A percentile compares a stretch with the other conserved stretches of the same genome.
phyloP scores from a whole-genome alignment of 306 rosid genomes.

The Fagus sylvatica region DNA sequence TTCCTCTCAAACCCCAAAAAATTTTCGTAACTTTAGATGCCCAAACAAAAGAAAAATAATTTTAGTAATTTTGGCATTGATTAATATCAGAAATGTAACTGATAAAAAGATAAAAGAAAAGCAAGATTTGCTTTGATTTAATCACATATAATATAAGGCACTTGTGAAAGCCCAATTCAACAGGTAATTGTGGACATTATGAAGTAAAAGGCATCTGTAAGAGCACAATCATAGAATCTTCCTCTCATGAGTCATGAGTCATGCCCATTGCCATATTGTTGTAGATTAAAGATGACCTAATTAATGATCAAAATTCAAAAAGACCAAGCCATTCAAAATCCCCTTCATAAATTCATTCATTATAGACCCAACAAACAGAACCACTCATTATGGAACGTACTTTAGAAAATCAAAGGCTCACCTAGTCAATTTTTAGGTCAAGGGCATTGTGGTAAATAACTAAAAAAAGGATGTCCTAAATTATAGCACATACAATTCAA shows the following conservation, averaged over 20 bases:
- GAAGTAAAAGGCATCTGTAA: conserved; percentile 2
- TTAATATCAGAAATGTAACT: background rate
- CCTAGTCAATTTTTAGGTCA: background rate
- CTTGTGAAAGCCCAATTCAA: background rate
- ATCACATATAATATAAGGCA: background rate
- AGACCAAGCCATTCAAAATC: conserved; percentile 11
- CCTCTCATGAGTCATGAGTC: background rate
- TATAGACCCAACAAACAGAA: background rate
- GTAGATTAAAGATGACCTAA: background rate
- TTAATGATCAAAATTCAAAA: background rate
- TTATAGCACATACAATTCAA: background rate
- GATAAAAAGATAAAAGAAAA: background rate
- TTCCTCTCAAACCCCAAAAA: conserved; percentile 20
- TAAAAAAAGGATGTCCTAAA: background rate
- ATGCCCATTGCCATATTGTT: background rate
- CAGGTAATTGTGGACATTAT: background rate
- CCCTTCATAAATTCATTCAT: conserved; percentile 41
- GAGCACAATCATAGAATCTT: conserved; percentile 9
- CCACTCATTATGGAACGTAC: background rate
- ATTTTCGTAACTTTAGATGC: too few species aligned
- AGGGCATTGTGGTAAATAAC: background rate
- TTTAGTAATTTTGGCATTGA: background rate
- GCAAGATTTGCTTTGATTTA: conserved; percentile 1
- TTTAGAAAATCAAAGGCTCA: background rate
- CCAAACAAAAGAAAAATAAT: too few species aligned